Percentiles rank a stretch among this genome's conserved stretches.
These are phyloP conservation scores for Populus simonii DNA, from an alignment of 345 rosid genomes.

Conservation along the genomic window DNA sequence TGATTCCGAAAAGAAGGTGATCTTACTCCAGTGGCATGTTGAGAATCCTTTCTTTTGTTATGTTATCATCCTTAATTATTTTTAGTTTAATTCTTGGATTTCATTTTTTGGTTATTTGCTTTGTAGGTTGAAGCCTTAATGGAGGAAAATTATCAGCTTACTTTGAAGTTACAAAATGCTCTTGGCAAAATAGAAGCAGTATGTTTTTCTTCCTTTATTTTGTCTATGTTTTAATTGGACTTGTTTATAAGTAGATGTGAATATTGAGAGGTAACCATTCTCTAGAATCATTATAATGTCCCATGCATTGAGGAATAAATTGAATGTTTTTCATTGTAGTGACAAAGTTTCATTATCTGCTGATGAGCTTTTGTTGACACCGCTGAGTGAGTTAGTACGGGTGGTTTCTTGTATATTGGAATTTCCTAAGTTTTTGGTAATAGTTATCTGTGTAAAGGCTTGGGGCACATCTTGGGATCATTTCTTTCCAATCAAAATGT, in stretches of 20 bases:
- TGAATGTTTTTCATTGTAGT: neutral
- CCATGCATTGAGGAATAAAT: neutral
- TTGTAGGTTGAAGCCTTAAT: conserved; percentile 27
- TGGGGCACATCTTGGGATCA: neutral
- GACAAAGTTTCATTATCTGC: neutral
- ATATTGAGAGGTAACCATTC: neutral
- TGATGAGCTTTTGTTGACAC: neutral
- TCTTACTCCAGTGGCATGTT: neutral
- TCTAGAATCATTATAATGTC: neutral
- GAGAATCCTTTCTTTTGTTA: neutral
- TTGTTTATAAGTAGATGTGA: neutral
- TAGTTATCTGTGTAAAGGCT: neutral
- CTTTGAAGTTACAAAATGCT: conserved; percentile 13
- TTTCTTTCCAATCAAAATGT: neutral
- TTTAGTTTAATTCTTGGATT: neutral
- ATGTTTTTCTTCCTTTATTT: neutral
- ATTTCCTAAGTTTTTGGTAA: neutral
- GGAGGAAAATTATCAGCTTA: conserved; percentile 22
- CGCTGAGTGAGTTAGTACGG: neutral
- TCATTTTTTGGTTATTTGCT: neutral
- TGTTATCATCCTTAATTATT: neutral
- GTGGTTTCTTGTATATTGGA: neutral
- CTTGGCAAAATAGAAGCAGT: conserved; percentile 23
- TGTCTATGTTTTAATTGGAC: neutral
- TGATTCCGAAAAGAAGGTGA: conserved; percentile 53